phyloP scores from a whole-genome alignment of 306 rosid species.

The Trichosanthes truncata region DNA sequence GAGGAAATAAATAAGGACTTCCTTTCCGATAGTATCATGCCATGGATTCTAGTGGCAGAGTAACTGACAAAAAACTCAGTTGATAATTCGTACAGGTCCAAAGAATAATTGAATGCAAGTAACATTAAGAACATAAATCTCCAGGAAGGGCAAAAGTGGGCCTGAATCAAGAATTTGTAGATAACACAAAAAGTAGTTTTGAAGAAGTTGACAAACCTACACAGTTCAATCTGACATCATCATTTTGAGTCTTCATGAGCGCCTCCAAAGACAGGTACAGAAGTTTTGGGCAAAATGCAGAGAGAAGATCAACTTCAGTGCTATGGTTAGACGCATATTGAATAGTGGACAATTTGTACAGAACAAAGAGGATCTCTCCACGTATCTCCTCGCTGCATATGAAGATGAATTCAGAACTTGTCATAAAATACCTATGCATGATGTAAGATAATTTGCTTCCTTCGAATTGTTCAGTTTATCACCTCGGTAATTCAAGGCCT shows the following conservation, averaged over 20 bases:
- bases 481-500: conserved; percentile 92
- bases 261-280: conserved; percentile 60
- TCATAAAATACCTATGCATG: neutral
- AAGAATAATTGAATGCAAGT: neutral
- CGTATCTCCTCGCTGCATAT: conserved; percentile 73
- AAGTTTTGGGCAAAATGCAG: conserved; percentile 58
- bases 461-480: conserved; percentile 10
- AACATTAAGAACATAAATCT: neutral
- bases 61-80: neutral
- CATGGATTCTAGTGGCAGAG: neutral
- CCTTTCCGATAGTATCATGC: neutral
- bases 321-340: conserved; percentile 37
- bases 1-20: neutral
- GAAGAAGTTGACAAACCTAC: conserved; percentile 45
- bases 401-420: conserved; percentile 5
- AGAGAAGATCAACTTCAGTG: conserved; percentile 45
- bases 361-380: conserved; percentile 76
- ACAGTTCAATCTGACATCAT: conserved; percentile 83
- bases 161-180: neutral
- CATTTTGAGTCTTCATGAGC: conserved; percentile 69
- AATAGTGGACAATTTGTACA: conserved; percentile 53
- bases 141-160: neutral
- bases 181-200: neutral
- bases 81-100: neutral
- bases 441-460: neutral